phyloP scores from a whole-genome alignment of 1,139 yeast species.

The Pneumocystis sp. region DNA sequence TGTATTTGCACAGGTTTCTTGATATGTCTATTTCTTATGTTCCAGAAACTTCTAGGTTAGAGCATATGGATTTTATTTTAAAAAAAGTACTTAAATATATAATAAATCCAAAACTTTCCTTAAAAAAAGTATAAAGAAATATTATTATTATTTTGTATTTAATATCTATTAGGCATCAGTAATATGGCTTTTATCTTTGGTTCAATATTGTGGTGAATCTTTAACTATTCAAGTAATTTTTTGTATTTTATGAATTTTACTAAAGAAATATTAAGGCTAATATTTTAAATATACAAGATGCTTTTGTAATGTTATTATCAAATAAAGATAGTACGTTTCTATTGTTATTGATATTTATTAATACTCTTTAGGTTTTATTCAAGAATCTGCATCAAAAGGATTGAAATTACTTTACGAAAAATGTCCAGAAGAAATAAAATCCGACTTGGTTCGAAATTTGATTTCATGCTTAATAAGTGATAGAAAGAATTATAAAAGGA shows the following conservation, averaged over 20 bases:
- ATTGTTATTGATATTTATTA: background rate
- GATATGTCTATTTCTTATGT: background rate
- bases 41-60: background rate
- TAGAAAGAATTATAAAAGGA: constrained; percentile 42
- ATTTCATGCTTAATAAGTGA: constrained; percentile 52
- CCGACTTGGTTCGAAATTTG: constrained; percentile 58
- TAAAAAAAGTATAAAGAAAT: constrained; percentile 29
- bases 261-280: constrained; percentile 26
- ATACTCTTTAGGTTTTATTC: constrained; percentile 37
- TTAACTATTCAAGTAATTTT: background rate
- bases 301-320: constrained; percentile 33
- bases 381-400: constrained; percentile 86
- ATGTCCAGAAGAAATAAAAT: constrained; percentile 56
- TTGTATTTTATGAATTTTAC: background rate
- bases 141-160: background rate
- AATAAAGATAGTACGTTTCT: constrained; percentile 11
- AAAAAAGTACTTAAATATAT: constrained; percentile 26
- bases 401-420: constrained; percentile 65
- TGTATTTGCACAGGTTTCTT: constrained; percentile 11
- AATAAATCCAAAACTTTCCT: constrained; percentile 51
- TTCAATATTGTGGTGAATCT: constrained; percentile 52
- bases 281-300: constrained; percentile 46
- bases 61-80: background rate
- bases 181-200: constrained; percentile 69
- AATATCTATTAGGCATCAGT: constrained; percentile 41